Percentiles rank a stretch among this genome's conserved stretches.
Evolutionary conservation across 257 asterid genomes (phyloP).

Genomic region (Apocynum venetum): DNA sequence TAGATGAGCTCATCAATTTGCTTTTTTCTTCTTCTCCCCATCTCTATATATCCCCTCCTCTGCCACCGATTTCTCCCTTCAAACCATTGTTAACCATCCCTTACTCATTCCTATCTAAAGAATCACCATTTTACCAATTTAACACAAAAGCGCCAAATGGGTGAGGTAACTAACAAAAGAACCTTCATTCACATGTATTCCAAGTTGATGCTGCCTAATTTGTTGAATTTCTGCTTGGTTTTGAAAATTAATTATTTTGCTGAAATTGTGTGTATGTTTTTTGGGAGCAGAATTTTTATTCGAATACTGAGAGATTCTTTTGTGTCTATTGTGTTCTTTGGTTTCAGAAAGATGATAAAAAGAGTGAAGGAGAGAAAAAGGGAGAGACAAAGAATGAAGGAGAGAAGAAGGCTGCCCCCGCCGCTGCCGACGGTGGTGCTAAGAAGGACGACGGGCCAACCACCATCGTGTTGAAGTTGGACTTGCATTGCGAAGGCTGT

Average conservation of each 20-base stretch:
- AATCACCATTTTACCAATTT: background rate
- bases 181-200: background rate
- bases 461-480: conserved; percentile 59
- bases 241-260: background rate
- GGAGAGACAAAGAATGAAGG: conserved; percentile 32
- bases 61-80: conserved; percentile 46
- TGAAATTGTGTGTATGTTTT: background rate
- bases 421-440: conserved; percentile 29
- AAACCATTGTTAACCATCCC: background rate
- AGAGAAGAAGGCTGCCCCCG: conserved; percentile 31
- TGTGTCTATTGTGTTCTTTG: conserved; percentile 2
- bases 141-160: conserved; percentile 41
- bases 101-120: background rate
- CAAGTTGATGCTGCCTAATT: background rate
- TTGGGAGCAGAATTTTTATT: background rate
- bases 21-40: background rate
- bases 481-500: conserved; percentile 92
- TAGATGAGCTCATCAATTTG: conserved; percentile 18
- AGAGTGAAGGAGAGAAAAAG: conserved; percentile 24
- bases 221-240: background rate
- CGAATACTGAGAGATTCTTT: background rate
- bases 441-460: conserved; percentile 32
- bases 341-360: conserved; percentile 49
- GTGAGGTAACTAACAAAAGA: conserved; percentile 50
- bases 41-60: conserved; percentile 43